Conservation (phyloP, 2,329 filamentous ascomycete genomes). For the Pestalotiopsis sp. region DNA sequence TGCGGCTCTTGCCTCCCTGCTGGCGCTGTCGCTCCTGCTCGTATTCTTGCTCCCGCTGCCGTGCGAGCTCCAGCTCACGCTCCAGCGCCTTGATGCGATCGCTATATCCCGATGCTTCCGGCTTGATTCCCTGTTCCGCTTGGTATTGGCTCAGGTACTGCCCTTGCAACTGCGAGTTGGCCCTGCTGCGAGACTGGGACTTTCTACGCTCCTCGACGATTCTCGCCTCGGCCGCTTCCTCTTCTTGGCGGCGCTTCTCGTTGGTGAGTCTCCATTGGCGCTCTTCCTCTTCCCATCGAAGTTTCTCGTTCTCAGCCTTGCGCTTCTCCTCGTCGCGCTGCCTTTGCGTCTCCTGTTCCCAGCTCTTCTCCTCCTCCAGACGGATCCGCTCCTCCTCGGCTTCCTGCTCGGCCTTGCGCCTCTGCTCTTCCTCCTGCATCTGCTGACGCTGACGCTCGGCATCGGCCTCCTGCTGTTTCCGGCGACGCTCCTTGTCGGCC, state of each 20-base stretch:
- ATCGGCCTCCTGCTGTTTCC: conserved; percentile 57
- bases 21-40: conserved; percentile 54
- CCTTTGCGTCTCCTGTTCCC: conserved; percentile 65
- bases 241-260: conserved; percentile 68
- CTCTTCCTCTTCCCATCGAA: conserved; percentile 77
- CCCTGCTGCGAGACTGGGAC: conserved; percentile 49
- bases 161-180: conserved; percentile 71
- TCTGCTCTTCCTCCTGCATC: conserved; percentile 52
- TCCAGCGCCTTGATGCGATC: conserved; percentile 80
- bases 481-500: conserved; percentile 77
- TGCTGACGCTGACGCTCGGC: conserved; percentile 59
- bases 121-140: conserved; percentile 58
- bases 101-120: conserved; percentile 51
- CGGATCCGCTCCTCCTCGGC: conserved; percentile 63
- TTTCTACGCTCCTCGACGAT: conserved; percentile 67
- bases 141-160: conserved; percentile 89
- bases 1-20: conserved; percentile 38
- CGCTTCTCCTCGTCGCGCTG: conserved; percentile 62
- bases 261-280: conserved; percentile 76
- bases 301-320: conserved; percentile 66
- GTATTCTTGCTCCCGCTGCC: conserved; percentile 64
- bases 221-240: conserved; percentile 69
- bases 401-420: conserved; percentile 45
- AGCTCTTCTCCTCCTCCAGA: conserved; percentile 63
- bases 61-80: conserved; percentile 62